These are phyloP conservation scores for Phoenix dactylifera DNA, from an alignment of 176 grass and related monocot genomes.

Conservation along the genomic window DNA sequence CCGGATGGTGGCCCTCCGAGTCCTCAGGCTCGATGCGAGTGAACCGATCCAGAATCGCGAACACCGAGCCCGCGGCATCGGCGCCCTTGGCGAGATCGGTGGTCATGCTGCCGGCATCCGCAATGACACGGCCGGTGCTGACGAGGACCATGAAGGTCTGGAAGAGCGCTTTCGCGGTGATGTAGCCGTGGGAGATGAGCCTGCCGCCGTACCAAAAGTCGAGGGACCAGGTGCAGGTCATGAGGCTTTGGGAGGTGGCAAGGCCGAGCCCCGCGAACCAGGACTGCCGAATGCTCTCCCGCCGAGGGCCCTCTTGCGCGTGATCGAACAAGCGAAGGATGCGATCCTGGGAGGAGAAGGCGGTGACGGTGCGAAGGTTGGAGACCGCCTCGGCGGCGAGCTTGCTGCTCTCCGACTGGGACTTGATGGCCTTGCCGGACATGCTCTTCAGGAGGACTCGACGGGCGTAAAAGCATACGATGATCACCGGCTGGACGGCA, in stretches of 20 bases:
- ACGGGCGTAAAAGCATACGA: conserved; percentile 84
- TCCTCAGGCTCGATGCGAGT: conserved; percentile 74
- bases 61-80: conserved; percentile 75
- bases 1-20: conserved; percentile 46
- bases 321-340: conserved; percentile 65
- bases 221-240: conserved; percentile 78
- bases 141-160: conserved; percentile 97
- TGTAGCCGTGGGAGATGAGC: conserved; percentile 53
- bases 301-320: conserved; percentile 63
- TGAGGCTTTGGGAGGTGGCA: conserved; percentile 74
- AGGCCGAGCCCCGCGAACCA: conserved; percentile 89
- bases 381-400: conserved; percentile 86
- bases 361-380: conserved; percentile 83
- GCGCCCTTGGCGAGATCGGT: conserved; percentile 91
- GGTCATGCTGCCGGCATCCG: conserved; percentile 94
- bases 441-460: conserved; percentile 78
- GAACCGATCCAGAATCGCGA: conserved; percentile 67
- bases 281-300: conserved; percentile 68
- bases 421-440: conserved; percentile 64
- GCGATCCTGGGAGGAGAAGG: conserved; percentile 87
- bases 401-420: conserved; percentile 81
- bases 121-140: conserved; percentile 93
- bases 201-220: conserved; percentile 94
- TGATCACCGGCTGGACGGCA: conserved; percentile 85
- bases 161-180: conserved; percentile 68